Conservation (phyloP, 129 eudicot genomes). For the Kitagawia praeruptora region DNA sequence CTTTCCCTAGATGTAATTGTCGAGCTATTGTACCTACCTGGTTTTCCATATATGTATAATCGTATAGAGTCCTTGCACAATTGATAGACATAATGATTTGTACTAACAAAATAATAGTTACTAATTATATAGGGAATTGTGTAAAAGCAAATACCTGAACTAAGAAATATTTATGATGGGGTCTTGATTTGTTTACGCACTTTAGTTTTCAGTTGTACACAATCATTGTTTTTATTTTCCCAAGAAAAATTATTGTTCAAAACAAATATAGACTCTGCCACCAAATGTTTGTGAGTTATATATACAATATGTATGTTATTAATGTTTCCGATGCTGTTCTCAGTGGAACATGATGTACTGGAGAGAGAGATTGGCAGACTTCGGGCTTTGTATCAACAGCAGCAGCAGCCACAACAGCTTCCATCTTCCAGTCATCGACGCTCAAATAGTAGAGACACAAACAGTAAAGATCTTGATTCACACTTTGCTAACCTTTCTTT, state of each 20-base stretch:
- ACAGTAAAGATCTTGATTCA: constrained; percentile 77
- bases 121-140: neutral
- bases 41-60: neutral
- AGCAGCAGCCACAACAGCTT: constrained; percentile 47
- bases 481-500: constrained; percentile 65
- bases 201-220: neutral
- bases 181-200: neutral
- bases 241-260: neutral
- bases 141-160: neutral
- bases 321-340: constrained; percentile 11
- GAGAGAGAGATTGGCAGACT: constrained; percentile 81
- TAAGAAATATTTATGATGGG: neutral
- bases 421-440: constrained; percentile 57
- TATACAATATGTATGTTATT: neutral
- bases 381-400: constrained; percentile 56
- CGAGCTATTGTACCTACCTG: neutral
- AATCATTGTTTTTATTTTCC: neutral
- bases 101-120: neutral
- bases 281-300: neutral
- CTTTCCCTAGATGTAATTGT: neutral
- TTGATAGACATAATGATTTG: neutral
- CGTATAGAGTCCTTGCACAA: neutral
- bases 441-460: constrained; percentile 53
- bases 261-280: neutral
- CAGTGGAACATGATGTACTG: constrained; percentile 97